Evolutionary conservation across 805 yeast genomes (phyloP), one percentile per base, ranked within the genome.

Genomic region (Lachancea quebecensis): DNA sequence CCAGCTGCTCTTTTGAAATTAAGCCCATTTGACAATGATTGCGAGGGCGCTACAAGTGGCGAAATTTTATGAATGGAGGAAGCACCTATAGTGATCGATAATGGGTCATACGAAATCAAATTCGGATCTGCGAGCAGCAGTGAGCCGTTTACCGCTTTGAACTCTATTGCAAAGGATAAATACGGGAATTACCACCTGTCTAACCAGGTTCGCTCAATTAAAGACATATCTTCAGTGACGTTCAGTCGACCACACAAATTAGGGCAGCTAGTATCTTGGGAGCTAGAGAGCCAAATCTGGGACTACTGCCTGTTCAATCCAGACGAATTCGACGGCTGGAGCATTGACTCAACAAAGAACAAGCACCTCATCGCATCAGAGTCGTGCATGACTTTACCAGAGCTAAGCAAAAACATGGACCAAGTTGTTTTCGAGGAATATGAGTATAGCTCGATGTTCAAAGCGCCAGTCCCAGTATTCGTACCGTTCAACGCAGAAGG

Each of bases 351-450:
- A 14, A 70, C 73, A 1, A 49, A 58, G 38, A 82, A 77, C 1
- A 67, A 77, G 2, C 79, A 83, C 45, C 68, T 93, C 35, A 71
- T 89, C 0, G 71, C 86, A 40, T 81, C 90, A 1, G 97, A 93
- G 56, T 71, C 87, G 4, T 91, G 95, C 18, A 80, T 83, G 58
- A 84, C 88, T 42, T 67, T 91, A 29, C 93, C 96, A 1, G 82
- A 80, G 43, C 71, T 91, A 29, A 85, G 95, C 32, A 80, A 80
- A 53, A 85, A 85, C 62, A 83, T 87, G 12, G 98, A 93, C 61
- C 96, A 89, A 65, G 84, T 93, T 0, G 75, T 93, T 0, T 91
- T 95, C 67, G 99, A 93, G 63, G 98, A 93, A 58, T 93, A 82
- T 58, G 95, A 87, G 2, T 85, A 93, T 57, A 72, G 72, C 11